A percentile compares a stretch with the other conserved stretches of the same genome.
phyloP scores from a whole-genome alignment of 495 filamentous ascomycete species.

The Opeltia flavorubescens region DNA sequence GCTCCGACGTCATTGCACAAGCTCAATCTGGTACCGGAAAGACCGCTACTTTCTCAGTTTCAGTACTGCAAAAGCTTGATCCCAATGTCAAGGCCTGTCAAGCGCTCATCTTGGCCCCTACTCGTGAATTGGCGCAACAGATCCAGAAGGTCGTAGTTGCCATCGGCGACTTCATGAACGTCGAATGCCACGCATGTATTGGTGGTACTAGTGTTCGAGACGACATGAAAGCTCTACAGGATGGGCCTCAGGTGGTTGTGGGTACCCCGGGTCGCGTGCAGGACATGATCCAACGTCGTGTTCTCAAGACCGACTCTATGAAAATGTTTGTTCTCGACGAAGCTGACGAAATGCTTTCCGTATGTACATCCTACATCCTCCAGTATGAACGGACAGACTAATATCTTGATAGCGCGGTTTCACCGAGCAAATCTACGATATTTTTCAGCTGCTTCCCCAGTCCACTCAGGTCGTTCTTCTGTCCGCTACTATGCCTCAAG shows the following conservation, averaged over 20 bases:
- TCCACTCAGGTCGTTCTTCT: slow-evolving; percentile 96
- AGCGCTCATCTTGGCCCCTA: slow-evolving; percentile 90
- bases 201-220: slow-evolving; percentile 96
- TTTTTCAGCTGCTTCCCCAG: slow-evolving; percentile 95
- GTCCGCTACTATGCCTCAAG: slow-evolving; percentile 95
- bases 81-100: slow-evolving; percentile 86
- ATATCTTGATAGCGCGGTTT: slow-evolving; percentile 61
- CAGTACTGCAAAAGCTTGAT: slow-evolving; percentile 95
- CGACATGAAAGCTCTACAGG: slow-evolving; percentile 90
- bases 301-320: slow-evolving; percentile 86
- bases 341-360: slow-evolving; percentile 96
- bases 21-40: slow-evolving; percentile 99
- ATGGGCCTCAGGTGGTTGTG: slow-evolving; percentile 91
- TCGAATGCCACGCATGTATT: slow-evolving; percentile 98
- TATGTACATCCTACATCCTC: slow-evolving; percentile 29
- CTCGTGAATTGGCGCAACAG: slow-evolving; percentile 94
- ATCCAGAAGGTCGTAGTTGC: slow-evolving; percentile 98
- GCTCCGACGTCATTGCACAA: slow-evolving; percentile 97
- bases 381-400: neutral
- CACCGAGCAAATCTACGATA: slow-evolving; percentile 99
- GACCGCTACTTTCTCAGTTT: slow-evolving; percentile 98
- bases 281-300: slow-evolving; percentile 96
- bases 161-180: slow-evolving; percentile 98
- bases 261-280: slow-evolving; percentile 95
- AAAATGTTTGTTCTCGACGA: slow-evolving; percentile 99